Evolutionary conservation across 2,329 filamentous ascomycete genomes (phyloP), one percentile per base, ranked within the genome.

Genomic region (Colletotrichum sp.): DNA sequence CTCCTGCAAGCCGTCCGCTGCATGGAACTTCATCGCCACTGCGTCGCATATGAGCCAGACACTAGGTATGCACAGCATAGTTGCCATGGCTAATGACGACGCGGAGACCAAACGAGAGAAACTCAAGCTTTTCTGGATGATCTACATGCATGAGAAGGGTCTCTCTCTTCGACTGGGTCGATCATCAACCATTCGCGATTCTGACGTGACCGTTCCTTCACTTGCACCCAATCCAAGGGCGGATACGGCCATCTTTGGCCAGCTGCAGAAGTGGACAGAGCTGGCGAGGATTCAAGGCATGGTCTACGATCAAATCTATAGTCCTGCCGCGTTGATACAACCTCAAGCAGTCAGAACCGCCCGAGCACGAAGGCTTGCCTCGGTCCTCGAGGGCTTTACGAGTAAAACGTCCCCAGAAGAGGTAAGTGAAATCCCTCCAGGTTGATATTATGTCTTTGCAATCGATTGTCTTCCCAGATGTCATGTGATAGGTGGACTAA

Each of bases 291-390:
- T 82, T 0, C 79, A 82, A 16, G 81, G 80, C 8, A 75, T 78
- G 16, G 77, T 81, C 0, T 82, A 81, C 59, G 79, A 82, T 16
- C 76, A 82, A 3, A 78, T 82, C 4, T 82, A 82, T 63, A 81
- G 82, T 8, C 78, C 79, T 0, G 76, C 78, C 4, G 78, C 81
- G 7, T 76, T 82, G 21, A 59, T 78, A 1, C 77, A 80, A 63
- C 76, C 80, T 0, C 74, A 76, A 24, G 39, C 55, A 5, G 71
- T 80, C 13, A 72, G 82, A 1, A 70, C 75, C 6, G 64, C 76
- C 6, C 72, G 76, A 1, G 80, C 80, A 12, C 18, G 36, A 6
- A 64, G 39, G 9, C 71, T 73, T 2, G 71, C 64, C 15, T 8
- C 28, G 10, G 21, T 30, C 4, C 13, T 73, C 4, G 36, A 68